phyloP scores from a whole-genome alignment of 2,329 filamentous ascomycete genomes.

The Pseudocercospora eumusae region DNA sequence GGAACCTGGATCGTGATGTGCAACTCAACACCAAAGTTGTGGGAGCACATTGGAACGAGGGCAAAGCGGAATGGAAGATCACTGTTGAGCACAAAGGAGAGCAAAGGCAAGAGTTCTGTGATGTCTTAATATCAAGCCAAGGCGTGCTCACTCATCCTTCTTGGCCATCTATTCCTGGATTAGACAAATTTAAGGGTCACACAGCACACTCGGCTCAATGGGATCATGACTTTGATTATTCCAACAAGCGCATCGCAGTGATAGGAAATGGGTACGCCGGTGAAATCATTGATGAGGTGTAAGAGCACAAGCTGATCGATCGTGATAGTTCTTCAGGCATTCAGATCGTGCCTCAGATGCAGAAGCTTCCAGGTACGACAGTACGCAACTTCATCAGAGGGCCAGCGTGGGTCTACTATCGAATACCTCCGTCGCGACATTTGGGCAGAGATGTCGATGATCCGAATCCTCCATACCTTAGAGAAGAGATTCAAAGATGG shows the following conservation, averaged over 20 bases:
- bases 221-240: constrained; percentile 36
- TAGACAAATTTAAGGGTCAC: constrained; percentile 41
- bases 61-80: constrained; percentile 18
- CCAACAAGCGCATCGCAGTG: constrained; percentile 41
- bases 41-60: constrained; percentile 19
- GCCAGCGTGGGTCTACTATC: constrained; percentile 65
- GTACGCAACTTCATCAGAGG: constrained; percentile 58
- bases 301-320: background rate
- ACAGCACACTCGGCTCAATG: constrained; percentile 43
- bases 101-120: constrained; percentile 9
- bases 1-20: constrained; percentile 42
- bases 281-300: background rate
- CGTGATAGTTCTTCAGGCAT: constrained; percentile 38
- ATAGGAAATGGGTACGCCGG: constrained; percentile 43
- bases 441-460: background rate
- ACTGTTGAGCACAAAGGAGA: constrained; percentile 11
- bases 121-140: constrained; percentile 18
- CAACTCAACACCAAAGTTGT: constrained; percentile 31
- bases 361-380: constrained; percentile 11
- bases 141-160: constrained; percentile 16
- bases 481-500: constrained; percentile 7
- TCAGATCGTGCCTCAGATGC: constrained; percentile 39
- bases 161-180: constrained; percentile 38
- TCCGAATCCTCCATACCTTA: constrained; percentile 6
- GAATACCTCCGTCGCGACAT: constrained; percentile 45